Base-by-base conservation (phyloP, 1,284 basidiomycete genomes). In the Ceratobasidium sp. region DNA sequence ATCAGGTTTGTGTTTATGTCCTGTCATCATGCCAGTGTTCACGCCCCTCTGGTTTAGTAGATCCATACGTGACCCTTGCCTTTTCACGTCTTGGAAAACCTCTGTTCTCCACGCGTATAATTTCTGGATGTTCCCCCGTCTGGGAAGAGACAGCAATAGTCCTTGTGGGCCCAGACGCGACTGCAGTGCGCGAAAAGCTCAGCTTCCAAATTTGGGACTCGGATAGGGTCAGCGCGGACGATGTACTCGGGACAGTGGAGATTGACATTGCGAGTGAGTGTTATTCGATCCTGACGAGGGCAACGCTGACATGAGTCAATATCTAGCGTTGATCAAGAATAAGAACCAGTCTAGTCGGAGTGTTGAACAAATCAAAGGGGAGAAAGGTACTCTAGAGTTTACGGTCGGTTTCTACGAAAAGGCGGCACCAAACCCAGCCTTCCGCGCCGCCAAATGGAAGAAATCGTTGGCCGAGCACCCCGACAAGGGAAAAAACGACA, bases 151-250 rank as follows among this genome's bases (percentile, higher is more conserved):
- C 77, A 17, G 56, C 77, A 15, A 52, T 68, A 11, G 44, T 77
- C 15, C 54, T 75, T 8, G 73, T 77, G n/a, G 77, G 75, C 40
- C 64, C 66, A 15, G 75, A 75, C 44, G 71, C 73, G 9, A 62
- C 64, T 44, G 66, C 66, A 46, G 75, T 76, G 19, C 52, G 70
- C 11, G 77, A 77, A 49, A 62, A 61, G n/a, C 56, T 77, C 11
- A 66, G 44, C 29, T 46, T 77, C 11, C 77, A 77, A 52, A 52
- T 79, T 0, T 66, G 70, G 49, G 57, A 74, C 64, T 77, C 73
- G 54, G 79, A 80, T 71, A 69, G 79, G 3, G 62, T 78, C 44
- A 80, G 67, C 43, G 78, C 78, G 19, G 79, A 80, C 46, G 79
- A 80, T 54, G 76, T 78, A 22, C 64, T 80, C 1, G 79, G 79